phyloP scores from a whole-genome alignment of 129 eudicot species.

The Daucus carota region DNA sequence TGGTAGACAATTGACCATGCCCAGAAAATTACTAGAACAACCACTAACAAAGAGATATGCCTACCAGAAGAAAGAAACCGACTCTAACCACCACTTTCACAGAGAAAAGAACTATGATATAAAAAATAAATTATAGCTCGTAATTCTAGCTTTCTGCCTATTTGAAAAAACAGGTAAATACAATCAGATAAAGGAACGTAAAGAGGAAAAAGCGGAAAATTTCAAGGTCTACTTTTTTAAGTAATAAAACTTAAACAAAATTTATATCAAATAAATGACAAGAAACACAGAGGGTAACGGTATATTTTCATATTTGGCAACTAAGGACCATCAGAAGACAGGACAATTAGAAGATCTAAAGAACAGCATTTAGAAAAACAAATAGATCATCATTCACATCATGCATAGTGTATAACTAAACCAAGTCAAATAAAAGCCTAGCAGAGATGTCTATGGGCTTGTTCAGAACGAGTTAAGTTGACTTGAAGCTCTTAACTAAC shows the following conservation, averaged over 20 bases:
- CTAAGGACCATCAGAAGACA: neutral
- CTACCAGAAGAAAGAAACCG: neutral
- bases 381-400: neutral
- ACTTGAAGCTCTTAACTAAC: too few relatives aligned
- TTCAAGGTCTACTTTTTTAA: neutral
- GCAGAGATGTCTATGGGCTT: neutral
- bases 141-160: neutral
- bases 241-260: neutral
- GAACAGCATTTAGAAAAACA: neutral
- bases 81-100: neutral
- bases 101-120: neutral
- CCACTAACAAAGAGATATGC: neutral
- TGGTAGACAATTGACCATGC: neutral
- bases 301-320: neutral
- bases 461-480: neutral
- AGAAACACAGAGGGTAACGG: neutral
- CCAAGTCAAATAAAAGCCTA: neutral
- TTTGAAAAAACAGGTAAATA: neutral
- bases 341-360: neutral
- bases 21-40: neutral
- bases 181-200: neutral
- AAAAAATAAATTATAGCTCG: neutral
- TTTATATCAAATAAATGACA: neutral
- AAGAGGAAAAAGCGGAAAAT: neutral
- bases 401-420: neutral